These are phyloP conservation scores for Pichia rugopelliculosa DNA, from an alignment of 805 yeast genomes.

Conservation along the genomic window DNA sequence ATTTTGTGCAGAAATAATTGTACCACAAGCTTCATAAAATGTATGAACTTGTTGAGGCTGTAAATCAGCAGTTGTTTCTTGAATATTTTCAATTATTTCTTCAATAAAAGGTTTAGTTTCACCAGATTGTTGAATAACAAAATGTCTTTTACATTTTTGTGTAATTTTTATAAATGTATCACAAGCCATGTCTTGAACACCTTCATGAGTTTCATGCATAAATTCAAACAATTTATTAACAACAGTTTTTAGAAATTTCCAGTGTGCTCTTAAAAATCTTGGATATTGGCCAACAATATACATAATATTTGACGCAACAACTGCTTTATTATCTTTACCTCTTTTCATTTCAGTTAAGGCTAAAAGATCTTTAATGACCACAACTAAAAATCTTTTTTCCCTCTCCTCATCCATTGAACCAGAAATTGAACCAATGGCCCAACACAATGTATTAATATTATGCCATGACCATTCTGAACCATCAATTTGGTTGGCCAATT, in stretches of 20 bases:
- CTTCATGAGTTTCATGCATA: slow-evolving; percentile 99
- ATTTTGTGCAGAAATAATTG: slow-evolving; percentile 82
- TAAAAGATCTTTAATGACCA: slow-evolving; percentile 86
- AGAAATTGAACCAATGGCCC: slow-evolving; percentile 99
- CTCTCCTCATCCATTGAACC: slow-evolving; percentile 98
- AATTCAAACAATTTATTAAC: slow-evolving; percentile 93
- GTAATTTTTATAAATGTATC: slow-evolving; percentile 97
- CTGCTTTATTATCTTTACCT: slow-evolving; percentile 97
- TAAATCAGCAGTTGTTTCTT: slow-evolving; percentile 80
- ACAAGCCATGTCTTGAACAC: slow-evolving; percentile 99
- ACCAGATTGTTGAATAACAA: slow-evolving; percentile 77
- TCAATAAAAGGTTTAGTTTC: slow-evolving; percentile 88
- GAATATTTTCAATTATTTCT: slow-evolving; percentile 79
- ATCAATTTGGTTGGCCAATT: slow-evolving; percentile 86
- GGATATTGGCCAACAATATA: slow-evolving; percentile 99
- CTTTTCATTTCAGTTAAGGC: slow-evolving; percentile 92
- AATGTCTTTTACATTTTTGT: slow-evolving; percentile 90
- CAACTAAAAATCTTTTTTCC: slow-evolving; percentile 89
- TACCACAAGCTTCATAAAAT: slow-evolving; percentile 95
- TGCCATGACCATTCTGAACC: slow-evolving; percentile 99
- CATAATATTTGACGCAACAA: slow-evolving; percentile 99
- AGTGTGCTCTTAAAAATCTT: slow-evolving; percentile 92
- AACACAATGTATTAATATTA: slow-evolving; percentile 90
- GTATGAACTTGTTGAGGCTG: slow-evolving; percentile 98
- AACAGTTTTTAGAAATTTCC: slow-evolving; percentile 95